phyloP scores from a whole-genome alignment of 2,329 filamentous ascomycete species.

The Septoria linicola region DNA sequence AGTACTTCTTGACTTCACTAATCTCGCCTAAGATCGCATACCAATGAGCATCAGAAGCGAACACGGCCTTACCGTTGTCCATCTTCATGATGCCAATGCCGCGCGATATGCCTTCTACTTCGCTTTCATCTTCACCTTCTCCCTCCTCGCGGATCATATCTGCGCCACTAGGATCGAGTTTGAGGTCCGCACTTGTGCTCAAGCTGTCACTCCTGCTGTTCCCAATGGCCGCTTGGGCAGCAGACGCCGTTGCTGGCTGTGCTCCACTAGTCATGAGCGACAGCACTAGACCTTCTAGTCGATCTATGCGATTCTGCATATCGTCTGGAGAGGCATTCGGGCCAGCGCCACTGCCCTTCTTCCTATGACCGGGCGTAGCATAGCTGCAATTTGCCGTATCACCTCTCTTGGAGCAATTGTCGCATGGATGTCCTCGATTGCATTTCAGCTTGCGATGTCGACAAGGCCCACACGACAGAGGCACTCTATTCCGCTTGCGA shows the following conservation, averaged over 20 bases:
- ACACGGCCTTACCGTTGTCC: slow-evolving; percentile 50
- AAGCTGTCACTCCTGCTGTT: slow-evolving; percentile 43
- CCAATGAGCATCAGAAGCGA: slow-evolving; percentile 54
- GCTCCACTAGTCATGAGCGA: slow-evolving; percentile 87
- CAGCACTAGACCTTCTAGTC: slow-evolving; percentile 85
- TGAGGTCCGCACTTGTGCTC: slow-evolving; percentile 42
- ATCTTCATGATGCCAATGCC: slow-evolving; percentile 55
- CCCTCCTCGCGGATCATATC: slow-evolving; percentile 55
- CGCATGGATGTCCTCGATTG: slow-evolving; percentile 85
- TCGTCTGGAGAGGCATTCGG: slow-evolving; percentile 70
- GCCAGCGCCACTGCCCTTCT: slow-evolving; percentile 56
- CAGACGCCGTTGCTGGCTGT: slow-evolving; percentile 56
- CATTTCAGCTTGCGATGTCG: slow-evolving; percentile 96
- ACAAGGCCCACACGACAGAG: slow-evolving; percentile 87
- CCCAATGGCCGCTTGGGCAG: slow-evolving; percentile 56
- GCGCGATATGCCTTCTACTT: slow-evolving; percentile 55
- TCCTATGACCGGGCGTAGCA: slow-evolving; percentile 66
- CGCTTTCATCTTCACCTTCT: slow-evolving; percentile 58
- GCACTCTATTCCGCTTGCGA: slow-evolving; percentile 86
- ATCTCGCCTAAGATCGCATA: slow-evolving; percentile 63
- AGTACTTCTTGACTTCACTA: slow-evolving; percentile 90
- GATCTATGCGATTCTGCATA: slow-evolving; percentile 98
- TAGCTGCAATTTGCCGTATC: slow-evolving; percentile 82
- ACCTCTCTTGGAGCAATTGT: slow-evolving; percentile 88
- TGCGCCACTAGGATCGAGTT: slow-evolving; percentile 57